A percentile compares a stretch with the other conserved stretches of the same genome.
Evolutionary conservation across 805 yeast genomes (phyloP).

Genomic region (Saturnispora galanensis): DNA sequence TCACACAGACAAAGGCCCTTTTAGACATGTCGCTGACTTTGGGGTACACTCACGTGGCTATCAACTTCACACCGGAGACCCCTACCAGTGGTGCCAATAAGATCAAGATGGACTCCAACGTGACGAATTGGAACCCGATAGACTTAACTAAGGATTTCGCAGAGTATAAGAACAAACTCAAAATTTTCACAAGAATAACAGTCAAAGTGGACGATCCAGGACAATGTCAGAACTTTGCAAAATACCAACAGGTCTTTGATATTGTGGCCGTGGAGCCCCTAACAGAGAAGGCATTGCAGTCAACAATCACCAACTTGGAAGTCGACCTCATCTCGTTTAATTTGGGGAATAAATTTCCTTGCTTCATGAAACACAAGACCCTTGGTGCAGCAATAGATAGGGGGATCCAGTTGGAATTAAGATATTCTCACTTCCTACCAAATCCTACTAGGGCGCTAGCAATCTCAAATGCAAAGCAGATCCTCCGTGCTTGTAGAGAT

Average conservation of each 20-base stretch:
- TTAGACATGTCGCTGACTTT: conserved; percentile 44
- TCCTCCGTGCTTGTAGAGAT: conserved; percentile 71
- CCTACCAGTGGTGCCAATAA: conserved; percentile 32
- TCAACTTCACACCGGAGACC: conserved; percentile 39
- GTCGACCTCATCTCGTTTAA: conserved; percentile 74
- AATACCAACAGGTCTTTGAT: conserved; percentile 47
- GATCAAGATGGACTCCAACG: conserved; percentile 41
- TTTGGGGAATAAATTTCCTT: conserved; percentile 55
- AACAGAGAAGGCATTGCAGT: conserved; percentile 67
- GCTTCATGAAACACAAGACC: conserved; percentile 72
- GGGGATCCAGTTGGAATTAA: conserved; percentile 75
- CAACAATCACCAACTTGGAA: conserved; percentile 67
- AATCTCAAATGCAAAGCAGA: conserved; percentile 60
- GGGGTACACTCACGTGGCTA: conserved; percentile 70
- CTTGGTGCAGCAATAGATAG: conserved; percentile 74
- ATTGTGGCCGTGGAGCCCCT: conserved; percentile 72
- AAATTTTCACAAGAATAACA: conserved; percentile 62
- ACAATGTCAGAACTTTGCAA: conserved; percentile 54
- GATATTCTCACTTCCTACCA: conserved; percentile 47
- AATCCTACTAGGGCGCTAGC: conserved; percentile 41
- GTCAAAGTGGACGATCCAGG: conserved; percentile 67
- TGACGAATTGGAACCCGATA: conserved; percentile 34
- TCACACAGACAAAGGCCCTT: conserved; percentile 37
- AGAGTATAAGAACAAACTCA: conserved; percentile 31
- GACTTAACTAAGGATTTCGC: conserved; percentile 24